Conservation (phyloP, 2,329 filamentous ascomycete genomes). For the Hymenoscyphus repandus region DNA sequence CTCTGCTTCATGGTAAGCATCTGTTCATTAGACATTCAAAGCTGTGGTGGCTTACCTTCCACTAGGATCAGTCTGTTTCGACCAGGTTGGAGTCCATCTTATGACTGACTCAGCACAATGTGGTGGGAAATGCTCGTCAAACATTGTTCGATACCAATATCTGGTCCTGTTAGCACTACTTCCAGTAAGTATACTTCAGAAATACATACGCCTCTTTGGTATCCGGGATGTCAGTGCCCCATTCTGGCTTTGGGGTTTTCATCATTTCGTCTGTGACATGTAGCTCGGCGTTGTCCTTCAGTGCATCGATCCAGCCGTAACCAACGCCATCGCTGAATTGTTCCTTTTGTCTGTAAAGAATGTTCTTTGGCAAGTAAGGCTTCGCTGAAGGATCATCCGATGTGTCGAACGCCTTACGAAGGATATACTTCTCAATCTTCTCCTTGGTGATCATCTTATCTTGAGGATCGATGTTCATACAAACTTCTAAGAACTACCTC, state of each 20-base stretch:
- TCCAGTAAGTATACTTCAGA: neutral
- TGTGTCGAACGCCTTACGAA: constrained; percentile 96
- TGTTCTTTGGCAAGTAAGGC: constrained; percentile 91
- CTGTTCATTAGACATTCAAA: neutral
- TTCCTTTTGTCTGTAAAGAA: constrained; percentile 98
- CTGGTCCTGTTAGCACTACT: constrained; percentile 34
- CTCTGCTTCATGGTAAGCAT: constrained; percentile 43
- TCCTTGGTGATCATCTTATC: constrained; percentile 86
- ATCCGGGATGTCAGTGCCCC: constrained; percentile 88
- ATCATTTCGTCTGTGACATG: constrained; percentile 96
- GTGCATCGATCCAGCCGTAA: constrained; percentile 96
- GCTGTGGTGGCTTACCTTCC: constrained; percentile 42
- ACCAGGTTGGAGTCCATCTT: constrained; percentile 98
- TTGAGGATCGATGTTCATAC: constrained; percentile 89
- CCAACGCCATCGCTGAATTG: constrained; percentile 98
- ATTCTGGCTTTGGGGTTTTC: constrained; percentile 96
- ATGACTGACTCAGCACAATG: constrained; percentile 88
- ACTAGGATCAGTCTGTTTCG: constrained; percentile 90
- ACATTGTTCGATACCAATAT: constrained; percentile 98
- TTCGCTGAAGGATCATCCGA: constrained; percentile 72
- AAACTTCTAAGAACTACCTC: constrained; percentile 73
- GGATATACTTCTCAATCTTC: constrained; percentile 90
- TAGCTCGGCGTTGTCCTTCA: constrained; percentile 89
- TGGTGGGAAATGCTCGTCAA: constrained; percentile 95
- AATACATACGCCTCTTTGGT: constrained; percentile 83